Evolutionary conservation across 768 basidiomycete genomes (phyloP).

Genomic region (Collybia nuda): DNA sequence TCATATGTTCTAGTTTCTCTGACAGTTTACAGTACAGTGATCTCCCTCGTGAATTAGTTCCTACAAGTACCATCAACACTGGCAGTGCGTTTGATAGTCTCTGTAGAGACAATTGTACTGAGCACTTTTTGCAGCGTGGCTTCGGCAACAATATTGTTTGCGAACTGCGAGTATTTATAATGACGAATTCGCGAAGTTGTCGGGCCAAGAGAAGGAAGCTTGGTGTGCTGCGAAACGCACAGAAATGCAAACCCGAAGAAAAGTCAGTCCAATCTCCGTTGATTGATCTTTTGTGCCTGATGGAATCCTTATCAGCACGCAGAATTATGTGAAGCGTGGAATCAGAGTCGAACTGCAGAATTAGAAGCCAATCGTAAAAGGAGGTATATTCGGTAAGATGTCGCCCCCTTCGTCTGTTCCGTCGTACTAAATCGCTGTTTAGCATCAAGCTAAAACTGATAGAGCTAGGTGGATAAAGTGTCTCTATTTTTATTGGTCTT

Average conservation of each 20-base stretch:
- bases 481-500: neutral
- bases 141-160: constrained; percentile 1
- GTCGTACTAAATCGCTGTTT: neutral
- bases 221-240: constrained; percentile 7
- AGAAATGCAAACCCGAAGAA: neutral
- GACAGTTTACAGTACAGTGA: neutral
- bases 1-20: neutral
- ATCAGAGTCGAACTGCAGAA: constrained; percentile 3
- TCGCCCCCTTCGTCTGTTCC: neutral
- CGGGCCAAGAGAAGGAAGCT: neutral
- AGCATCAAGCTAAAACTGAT: constrained; percentile 10
- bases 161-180: constrained; percentile 3
- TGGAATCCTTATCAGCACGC: constrained; percentile 11
- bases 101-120: neutral
- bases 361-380: constrained; percentile 12
- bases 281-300: neutral
- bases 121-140: neutral
- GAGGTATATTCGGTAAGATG: constrained; percentile 13
- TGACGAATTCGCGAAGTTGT: neutral
- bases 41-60: neutral
- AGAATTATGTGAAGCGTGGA: constrained; percentile 11
- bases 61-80: neutral
- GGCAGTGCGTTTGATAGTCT: neutral
- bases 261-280: constrained; percentile 8
- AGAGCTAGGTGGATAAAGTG: constrained; percentile 1